Evolutionary conservation across 371 early-diverging fungal species (phyloP), one percentile per base, ranked within the genome.

Genomic region (Mucor racemosus): DNA sequence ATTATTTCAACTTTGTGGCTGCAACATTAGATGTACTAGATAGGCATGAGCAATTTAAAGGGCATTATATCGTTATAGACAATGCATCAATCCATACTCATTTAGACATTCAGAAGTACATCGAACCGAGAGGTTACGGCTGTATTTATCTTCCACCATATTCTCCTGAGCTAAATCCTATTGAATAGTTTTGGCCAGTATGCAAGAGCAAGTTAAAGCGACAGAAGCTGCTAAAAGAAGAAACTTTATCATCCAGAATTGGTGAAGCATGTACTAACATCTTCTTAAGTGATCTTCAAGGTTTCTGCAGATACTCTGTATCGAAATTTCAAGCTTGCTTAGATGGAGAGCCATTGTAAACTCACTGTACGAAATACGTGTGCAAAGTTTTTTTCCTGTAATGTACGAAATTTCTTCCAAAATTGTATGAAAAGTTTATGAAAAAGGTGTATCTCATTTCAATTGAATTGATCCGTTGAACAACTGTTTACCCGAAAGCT

Each of bases 141-240:
- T 69, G 64, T 44, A 34, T 71, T 11, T 73, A 68, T 62, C 64
- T 72, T 56, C 65, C 68, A 10, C 72, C 65, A 7, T 67, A 67
- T 21, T 70, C 59, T n/a, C 66, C 59, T 9, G 62, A 70, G 26
- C 38, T 60, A 31, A 71, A 63, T 60, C 66, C 71, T 11, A 71
- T 71, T 38, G 61, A 72, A 38, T 56, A 64, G 63, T 64, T 67
- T 61, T 71, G 67, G 63, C 58, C 71, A 44, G 53, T 67, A 53
- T n/a, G 40, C 21, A 71, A 66, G 48, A 61, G 50, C 41, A 64
- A 57, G 33, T 9, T 64, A 5, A 71, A 64, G 40, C 48, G 67
- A 50, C n/a, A 66, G 11, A 14, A 19, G 42, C 61, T 66, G 13
- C 34, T 63, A 40, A 46, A 63, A 39, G 64, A 71, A 60, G 64